Evolutionary conservation across 495 filamentous ascomycete species (phyloP).

Genomic region (Aspergillus bertholletiae): DNA sequence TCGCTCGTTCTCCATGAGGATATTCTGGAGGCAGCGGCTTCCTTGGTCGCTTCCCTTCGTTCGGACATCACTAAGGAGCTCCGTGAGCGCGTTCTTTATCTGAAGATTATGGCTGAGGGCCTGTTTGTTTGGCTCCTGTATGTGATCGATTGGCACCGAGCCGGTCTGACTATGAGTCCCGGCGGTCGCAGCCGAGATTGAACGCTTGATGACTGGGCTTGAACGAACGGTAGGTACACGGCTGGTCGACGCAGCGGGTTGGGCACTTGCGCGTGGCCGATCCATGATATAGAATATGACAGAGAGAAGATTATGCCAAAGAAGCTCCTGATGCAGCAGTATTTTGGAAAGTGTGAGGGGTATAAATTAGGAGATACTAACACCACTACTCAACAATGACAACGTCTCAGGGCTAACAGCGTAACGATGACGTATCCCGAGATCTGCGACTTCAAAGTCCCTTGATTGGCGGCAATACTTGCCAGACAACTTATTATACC

Average conservation of each 20-base stretch:
- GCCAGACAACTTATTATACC: no score
- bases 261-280: neutral
- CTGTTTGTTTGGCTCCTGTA: neutral
- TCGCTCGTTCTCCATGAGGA: slow-evolving; percentile 10
- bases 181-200: neutral
- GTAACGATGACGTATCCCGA: no score
- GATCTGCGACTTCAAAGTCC: no score
- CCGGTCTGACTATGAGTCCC: neutral
- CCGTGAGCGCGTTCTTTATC: slow-evolving; percentile 12
- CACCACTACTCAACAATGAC: no score
- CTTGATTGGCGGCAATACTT: no score
- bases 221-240: neutral
- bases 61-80: slow-evolving; percentile 8
- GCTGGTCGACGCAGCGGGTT: neutral
- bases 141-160: neutral
- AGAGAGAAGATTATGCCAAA: no score
- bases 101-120: slow-evolving; percentile 3
- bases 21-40: slow-evolving; percentile 12
- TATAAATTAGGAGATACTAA: no score
- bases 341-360: neutral
- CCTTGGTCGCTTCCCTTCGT: slow-evolving; percentile 1
- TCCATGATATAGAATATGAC: no score
- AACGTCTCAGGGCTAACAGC: no score
- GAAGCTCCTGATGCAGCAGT: neutral
- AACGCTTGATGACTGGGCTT: neutral